Conservation (phyloP, 371 early-diverging fungal genomes). For the Mucor plumbeus region DNA sequence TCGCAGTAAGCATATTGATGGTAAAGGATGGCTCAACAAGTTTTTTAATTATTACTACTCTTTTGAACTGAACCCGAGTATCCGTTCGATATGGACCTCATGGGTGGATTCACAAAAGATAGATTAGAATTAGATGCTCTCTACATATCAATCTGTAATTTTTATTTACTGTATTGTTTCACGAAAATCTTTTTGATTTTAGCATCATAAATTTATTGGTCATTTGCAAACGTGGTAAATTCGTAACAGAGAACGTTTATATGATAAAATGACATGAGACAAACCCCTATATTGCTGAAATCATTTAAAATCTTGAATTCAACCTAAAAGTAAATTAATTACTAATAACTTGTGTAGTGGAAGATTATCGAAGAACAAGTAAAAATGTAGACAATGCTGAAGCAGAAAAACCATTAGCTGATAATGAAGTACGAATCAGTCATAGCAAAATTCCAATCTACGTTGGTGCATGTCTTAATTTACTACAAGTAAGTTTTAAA, state of each 20-base stretch:
- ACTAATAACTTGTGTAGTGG: slow-evolving; percentile 33
- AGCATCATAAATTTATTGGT: background rate
- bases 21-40: slow-evolving; percentile 56
- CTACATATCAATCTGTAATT: background rate
- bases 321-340: background rate
- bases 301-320: background rate
- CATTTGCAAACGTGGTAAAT: slow-evolving; percentile 6
- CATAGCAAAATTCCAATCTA: slow-evolving; percentile 40
- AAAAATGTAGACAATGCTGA: slow-evolving; percentile 27
- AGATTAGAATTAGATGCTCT: slow-evolving; percentile 12
- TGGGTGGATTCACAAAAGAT: slow-evolving; percentile 36
- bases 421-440: slow-evolving; percentile 52
- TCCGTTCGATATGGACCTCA: slow-evolving; percentile 15
- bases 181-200: no score
- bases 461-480: slow-evolving; percentile 40
- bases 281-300: background rate
- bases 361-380: slow-evolving; percentile 41
- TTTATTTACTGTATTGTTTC: background rate
- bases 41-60: slow-evolving; percentile 2
- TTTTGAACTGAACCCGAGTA: slow-evolving; percentile 39
- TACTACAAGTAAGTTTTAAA: slow-evolving; percentile 35
- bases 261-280: slow-evolving; percentile 12
- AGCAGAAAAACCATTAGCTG: slow-evolving; percentile 34
- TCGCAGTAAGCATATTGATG: slow-evolving; percentile 29
- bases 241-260: slow-evolving; percentile 11